These are phyloP conservation scores for Yamadazyma mexicana DNA, from an alignment of 1,139 yeast species.

Conservation along the genomic window DNA sequence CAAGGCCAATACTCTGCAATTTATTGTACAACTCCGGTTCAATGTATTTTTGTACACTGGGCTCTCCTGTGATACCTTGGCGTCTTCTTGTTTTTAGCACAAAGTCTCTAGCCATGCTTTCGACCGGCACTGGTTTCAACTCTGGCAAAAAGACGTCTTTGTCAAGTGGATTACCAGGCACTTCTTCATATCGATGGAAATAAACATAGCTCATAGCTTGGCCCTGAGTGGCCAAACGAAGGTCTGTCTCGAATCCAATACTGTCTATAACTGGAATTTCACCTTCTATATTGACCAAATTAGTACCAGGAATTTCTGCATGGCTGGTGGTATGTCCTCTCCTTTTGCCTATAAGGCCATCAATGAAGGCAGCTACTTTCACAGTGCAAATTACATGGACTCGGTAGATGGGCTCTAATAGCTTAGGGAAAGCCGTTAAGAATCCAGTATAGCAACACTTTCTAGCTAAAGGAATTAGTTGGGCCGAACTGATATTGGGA, in stretches of 20 bases:
- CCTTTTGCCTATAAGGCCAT: slow-evolving; percentile 56
- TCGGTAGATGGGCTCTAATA: slow-evolving; percentile 82
- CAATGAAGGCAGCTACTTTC: slow-evolving; percentile 43
- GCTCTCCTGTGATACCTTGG: slow-evolving; percentile 82
- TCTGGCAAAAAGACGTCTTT: slow-evolving; percentile 59
- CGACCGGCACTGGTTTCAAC: slow-evolving; percentile 70
- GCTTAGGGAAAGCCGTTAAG: slow-evolving; percentile 72
- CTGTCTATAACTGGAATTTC: slow-evolving; percentile 86
- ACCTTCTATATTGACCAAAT: slow-evolving; percentile 61
- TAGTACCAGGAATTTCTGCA: slow-evolving; percentile 72
- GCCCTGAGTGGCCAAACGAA: slow-evolving; percentile 76
- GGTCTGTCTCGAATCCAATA: slow-evolving; percentile 83
- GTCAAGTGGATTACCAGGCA: slow-evolving; percentile 93
- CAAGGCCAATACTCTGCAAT: slow-evolving; percentile 48
- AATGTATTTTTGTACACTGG: slow-evolving; percentile 67
- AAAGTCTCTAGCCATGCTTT: slow-evolving; percentile 82
- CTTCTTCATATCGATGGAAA: slow-evolving; percentile 72
- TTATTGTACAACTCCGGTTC: slow-evolving; percentile 59
- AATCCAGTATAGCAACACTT: slow-evolving; percentile 85
- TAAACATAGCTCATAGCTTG: slow-evolving; percentile 68
- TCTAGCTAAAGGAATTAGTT: slow-evolving; percentile 78
- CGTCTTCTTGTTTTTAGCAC: slow-evolving; percentile 84
- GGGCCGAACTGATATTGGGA: slow-evolving; percentile 59
- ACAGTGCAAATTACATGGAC: slow-evolving; percentile 59
- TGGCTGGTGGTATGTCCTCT: slow-evolving; percentile 57